phyloP scores from a whole-genome alignment of 495 filamentous ascomycete genomes.

The Penicillium flavigenum region DNA sequence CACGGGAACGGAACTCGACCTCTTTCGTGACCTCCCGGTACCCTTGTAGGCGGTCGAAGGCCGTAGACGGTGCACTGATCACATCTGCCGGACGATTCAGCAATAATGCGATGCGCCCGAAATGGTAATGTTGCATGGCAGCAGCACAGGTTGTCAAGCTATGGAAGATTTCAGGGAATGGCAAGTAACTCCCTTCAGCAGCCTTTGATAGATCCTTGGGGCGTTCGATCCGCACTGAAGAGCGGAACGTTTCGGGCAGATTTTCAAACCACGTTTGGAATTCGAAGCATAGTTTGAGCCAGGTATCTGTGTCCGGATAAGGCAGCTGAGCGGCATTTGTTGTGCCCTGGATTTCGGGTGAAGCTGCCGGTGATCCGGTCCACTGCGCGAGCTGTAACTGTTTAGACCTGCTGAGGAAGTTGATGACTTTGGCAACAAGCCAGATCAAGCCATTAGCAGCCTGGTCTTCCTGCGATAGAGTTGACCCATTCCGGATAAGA shows the following conservation, averaged over 20 bases:
- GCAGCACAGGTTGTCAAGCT: conserved; percentile 36
- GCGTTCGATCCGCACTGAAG: conserved; percentile 39
- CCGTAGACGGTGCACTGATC: conserved; percentile 36
- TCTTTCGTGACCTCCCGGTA: conserved; percentile 47
- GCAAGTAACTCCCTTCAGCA: conserved; percentile 23
- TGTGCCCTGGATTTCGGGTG: conserved; percentile 12
- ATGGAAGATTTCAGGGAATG: conserved; percentile 44
- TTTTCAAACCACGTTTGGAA: conserved; percentile 45
- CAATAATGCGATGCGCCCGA: conserved; percentile 39
- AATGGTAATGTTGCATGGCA: conserved; percentile 46
- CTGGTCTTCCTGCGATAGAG: conserved; percentile 34
- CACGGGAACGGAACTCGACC: conserved; percentile 41
- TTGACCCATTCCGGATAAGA: background rate
- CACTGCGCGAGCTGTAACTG: conserved; percentile 39
- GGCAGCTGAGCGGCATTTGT: conserved; percentile 1
- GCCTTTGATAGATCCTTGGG: conserved; percentile 34
- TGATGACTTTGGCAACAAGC: conserved; percentile 40
- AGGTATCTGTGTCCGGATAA: conserved; percentile 32
- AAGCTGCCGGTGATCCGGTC: conserved; percentile 26
- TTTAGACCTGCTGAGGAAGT: conserved; percentile 40
- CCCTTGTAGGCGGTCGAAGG: conserved; percentile 42
- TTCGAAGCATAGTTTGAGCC: conserved; percentile 41
- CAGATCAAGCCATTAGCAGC: conserved; percentile 38
- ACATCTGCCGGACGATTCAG: conserved; percentile 41
- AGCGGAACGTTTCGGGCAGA: conserved; percentile 43